phyloP scores from a whole-genome alignment of 2,329 filamentous ascomycete species.

The Colletotrichum caudatum region DNA sequence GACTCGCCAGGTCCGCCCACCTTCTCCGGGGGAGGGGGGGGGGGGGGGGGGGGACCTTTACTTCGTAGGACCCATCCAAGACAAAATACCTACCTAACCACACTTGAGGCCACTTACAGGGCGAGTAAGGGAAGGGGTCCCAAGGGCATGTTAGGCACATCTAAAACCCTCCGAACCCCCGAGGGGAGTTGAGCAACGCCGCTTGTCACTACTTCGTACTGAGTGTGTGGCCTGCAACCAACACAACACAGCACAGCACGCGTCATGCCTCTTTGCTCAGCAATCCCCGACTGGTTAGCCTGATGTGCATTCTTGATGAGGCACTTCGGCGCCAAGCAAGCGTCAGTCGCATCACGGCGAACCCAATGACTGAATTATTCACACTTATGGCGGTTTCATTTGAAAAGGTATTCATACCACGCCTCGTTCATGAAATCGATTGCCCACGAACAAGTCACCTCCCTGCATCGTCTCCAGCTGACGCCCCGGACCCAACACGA shows the following conservation, averaged over 20 bases:
- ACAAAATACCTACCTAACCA: neutral
- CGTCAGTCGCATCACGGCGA: neutral
- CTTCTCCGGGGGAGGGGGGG: slow-evolving; percentile 4
- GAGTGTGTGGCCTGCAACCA: slow-evolving; percentile 6
- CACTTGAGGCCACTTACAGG: neutral
- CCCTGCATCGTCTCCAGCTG: too few species aligned
- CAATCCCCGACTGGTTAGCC: slow-evolving; percentile 24
- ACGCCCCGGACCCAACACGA: neutral
- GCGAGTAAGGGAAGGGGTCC: neutral
- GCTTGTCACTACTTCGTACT: neutral
- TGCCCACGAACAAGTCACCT: too few species aligned
- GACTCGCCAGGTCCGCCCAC: slow-evolving; percentile 8
- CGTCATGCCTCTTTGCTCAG: slow-evolving; percentile 19
- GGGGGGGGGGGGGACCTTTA: neutral
- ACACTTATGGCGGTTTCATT: neutral
- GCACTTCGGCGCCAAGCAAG: slow-evolving; percentile 1
- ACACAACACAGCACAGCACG: slow-evolving; percentile 2
- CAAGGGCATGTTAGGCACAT: neutral
- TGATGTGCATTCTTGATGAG: slow-evolving; percentile 22
- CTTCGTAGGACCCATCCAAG: neutral
- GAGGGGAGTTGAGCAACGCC: too few species aligned
- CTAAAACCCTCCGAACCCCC: neutral
- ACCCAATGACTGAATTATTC: neutral
- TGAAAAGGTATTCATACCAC: neutral
- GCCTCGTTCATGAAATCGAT: neutral